Evolutionary conservation across 2,329 filamentous ascomycete species (phyloP), one percentile per base, ranked within the genome.

Genomic region (Teratosphaeria nubilosa): DNA sequence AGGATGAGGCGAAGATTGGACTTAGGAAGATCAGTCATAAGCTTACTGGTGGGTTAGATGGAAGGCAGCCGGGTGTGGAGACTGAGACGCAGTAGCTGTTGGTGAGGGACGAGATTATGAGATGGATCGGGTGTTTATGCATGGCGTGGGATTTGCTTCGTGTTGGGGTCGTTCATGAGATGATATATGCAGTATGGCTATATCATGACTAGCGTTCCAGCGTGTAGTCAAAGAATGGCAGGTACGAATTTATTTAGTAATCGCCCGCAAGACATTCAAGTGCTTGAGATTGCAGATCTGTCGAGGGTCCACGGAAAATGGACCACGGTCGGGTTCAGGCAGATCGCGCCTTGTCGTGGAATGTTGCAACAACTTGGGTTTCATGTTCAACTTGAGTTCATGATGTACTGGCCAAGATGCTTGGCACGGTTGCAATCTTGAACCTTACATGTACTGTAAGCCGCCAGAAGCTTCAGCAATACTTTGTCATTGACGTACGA

Each of bases 41-140:
- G 70, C 80, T 94, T 10, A 86, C 85, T 34, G 82, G 83, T 22
- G 78, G 78, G 27, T 74, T 97, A 69, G 84, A 85, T 48, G 92
- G 92, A 1, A 80, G 92, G 61, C 86, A 92, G 73, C 92, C 92
- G 2, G 90, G 91, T 71, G 85, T 96, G 41, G 91, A 95, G 80
- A 95, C 90, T 9, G 68, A 70, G 65, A 67, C 68, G 20, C 41
- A 48, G 41, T 48, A 48, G 20, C 20, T 48, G 41, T 6, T 9
- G n/a, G 41, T 22, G 2, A 7, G 16, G 20, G 41, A 20, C 9
- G 41, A 48, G 41, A 6, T 22, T 48, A n/a, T 22, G 10, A 48
- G 10, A n/a, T 10, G 20, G 22, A 20, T 6, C n/a, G 41, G 41
- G 10, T 16, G 5, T 48, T 24, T 22, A 48, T 41, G 41, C 41